These are phyloP conservation scores for Pseudonitzschia multiseries DNA, from an alignment of 108 stramenopile species.

Conservation along the genomic window DNA sequence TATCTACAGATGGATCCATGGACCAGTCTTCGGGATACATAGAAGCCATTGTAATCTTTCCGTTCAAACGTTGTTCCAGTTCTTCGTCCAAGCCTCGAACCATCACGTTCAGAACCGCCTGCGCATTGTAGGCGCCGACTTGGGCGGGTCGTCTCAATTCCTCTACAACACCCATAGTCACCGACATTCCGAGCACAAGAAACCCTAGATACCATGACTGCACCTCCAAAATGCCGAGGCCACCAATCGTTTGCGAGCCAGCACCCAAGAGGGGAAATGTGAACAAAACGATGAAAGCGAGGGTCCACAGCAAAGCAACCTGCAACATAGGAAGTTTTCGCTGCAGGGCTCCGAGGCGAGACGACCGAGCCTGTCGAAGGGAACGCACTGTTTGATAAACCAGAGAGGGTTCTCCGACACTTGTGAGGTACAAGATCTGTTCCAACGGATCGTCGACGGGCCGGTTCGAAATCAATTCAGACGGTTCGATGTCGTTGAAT, in stretches of 20 bases:
- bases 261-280: slow-evolving; percentile 83
- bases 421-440: slow-evolving; percentile 83
- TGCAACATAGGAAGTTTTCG: slow-evolving; percentile 72
- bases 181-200: slow-evolving; percentile 67
- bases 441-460: slow-evolving; percentile 86
- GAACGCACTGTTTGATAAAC: slow-evolving; percentile 83
- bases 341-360: slow-evolving; percentile 79
- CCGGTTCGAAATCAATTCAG: slow-evolving; percentile 58
- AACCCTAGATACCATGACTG: slow-evolving; percentile 52
- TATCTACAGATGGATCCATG: slow-evolving; percentile 36
- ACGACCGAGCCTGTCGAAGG: slow-evolving; percentile 74
- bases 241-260: slow-evolving; percentile 60
- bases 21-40: slow-evolving; percentile 1
- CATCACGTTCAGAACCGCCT: slow-evolving; percentile 70
- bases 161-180: slow-evolving; percentile 65
- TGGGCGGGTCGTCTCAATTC: slow-evolving; percentile 62
- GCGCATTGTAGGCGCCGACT: slow-evolving; percentile 84
- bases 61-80: slow-evolving; percentile 51
- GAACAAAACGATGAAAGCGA: slow-evolving; percentile 58
- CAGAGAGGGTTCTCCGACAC: slow-evolving; percentile 75
- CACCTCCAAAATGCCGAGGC: slow-evolving; percentile 43
- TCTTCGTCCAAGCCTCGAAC: slow-evolving; percentile 77
- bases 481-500: slow-evolving; percentile 64
- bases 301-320: slow-evolving; percentile 65
- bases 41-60: slow-evolving; percentile 14